Percentiles rank a stretch among this genome's conserved stretches.
Evolutionary conservation across 352 stramenopile genomes (phyloP).

Genomic region (Pilasporangium apinafurcum): DNA sequence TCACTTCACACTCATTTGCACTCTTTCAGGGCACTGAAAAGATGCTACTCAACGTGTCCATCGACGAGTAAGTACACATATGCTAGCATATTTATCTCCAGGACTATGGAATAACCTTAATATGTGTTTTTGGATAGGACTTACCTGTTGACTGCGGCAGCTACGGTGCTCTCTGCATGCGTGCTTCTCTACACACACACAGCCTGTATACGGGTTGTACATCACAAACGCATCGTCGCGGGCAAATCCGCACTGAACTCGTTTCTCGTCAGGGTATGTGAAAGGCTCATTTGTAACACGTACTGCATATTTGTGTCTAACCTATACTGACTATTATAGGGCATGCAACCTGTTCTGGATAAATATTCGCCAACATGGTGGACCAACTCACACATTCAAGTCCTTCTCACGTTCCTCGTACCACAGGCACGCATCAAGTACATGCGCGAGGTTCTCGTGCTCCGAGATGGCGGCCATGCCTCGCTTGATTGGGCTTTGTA

Average conservation of each 20-base stretch:
- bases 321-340: too few species aligned
- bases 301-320: too few species aligned
- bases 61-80: too few species aligned
- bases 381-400: slow-evolving; percentile 42
- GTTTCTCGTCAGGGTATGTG: slow-evolving; percentile 33
- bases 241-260: slow-evolving; percentile 59
- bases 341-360: slow-evolving; percentile 12
- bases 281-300: too few species aligned
- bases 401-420: slow-evolving; percentile 40
- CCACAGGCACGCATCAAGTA: slow-evolving; percentile 24
- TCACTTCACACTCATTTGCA: too few species aligned
- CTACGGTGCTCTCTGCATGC: slow-evolving; percentile 20
- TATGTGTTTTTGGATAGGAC: too few species aligned
- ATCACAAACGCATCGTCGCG: slow-evolving; percentile 51
- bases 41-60: too few species aligned
- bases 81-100: too few species aligned
- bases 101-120: too few species aligned
- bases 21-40: too few species aligned
- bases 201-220: too few species aligned
- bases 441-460: slow-evolving; percentile 23
- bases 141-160: slow-evolving; percentile 7
- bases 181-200: slow-evolving; percentile 15
- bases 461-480: slow-evolving; percentile 31
- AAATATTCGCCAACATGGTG: slow-evolving; percentile 34
- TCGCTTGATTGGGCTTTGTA: slow-evolving; percentile 30